Evolutionary conservation across 139 green algal genomes (phyloP).

Genomic region (Volvox reticuliferus): DNA sequence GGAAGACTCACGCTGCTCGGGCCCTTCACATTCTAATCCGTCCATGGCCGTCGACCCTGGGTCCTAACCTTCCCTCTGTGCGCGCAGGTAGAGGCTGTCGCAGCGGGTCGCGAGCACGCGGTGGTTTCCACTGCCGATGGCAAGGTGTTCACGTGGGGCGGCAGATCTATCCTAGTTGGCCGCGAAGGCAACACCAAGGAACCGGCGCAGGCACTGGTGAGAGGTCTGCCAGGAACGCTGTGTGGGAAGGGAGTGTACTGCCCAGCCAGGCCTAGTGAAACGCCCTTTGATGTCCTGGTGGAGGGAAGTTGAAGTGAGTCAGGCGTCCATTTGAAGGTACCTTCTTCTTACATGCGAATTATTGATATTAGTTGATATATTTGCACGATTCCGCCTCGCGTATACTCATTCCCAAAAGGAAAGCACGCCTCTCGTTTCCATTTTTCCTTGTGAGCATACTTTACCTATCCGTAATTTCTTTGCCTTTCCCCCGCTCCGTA

Average conservation of each 20-base stretch:
- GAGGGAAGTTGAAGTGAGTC: too few relatives aligned
- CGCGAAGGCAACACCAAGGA: slow-evolving; percentile 1
- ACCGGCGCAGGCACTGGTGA: slow-evolving; percentile 16
- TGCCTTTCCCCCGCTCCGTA: not conserved
- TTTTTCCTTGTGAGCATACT: too few relatives aligned
- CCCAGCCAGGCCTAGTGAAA: not conserved
- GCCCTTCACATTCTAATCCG: not conserved
- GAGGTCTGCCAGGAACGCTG: not conserved
- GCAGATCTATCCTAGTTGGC: slow-evolving; percentile 35
- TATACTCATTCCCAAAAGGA: too few relatives aligned
- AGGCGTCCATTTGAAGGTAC: not conserved
- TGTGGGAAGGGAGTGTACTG: not conserved
- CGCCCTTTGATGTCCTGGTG: not conserved
- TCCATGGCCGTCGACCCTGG: not conserved
- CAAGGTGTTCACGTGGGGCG: slow-evolving; percentile 60
- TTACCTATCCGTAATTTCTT: too few relatives aligned
- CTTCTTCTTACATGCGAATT: not conserved
- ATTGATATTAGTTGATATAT: not conserved
- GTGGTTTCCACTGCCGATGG: slow-evolving; percentile 63
- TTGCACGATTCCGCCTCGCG: not conserved
- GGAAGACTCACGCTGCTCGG: not conserved
- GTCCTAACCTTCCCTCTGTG: not conserved
- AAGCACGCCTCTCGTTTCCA: too few relatives aligned
- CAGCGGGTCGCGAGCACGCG: slow-evolving; percentile 67
- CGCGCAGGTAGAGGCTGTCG: slow-evolving; percentile 54